Conservation (phyloP, 306 rosid species). For the Dryas alaskensis region DNA sequence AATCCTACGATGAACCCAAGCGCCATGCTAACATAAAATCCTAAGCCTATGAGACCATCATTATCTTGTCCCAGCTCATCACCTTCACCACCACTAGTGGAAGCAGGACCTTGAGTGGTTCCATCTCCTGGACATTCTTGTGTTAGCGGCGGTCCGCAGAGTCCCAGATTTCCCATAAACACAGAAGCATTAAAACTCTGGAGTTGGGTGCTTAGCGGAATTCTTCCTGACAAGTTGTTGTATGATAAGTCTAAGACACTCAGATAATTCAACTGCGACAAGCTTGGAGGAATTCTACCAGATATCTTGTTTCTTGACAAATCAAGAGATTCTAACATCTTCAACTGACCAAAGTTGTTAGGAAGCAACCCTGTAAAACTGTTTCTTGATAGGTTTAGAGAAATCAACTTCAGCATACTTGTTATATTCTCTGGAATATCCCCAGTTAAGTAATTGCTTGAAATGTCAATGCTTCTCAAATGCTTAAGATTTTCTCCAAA, state of each 20-base stretch:
- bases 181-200: not conserved
- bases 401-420: not conserved
- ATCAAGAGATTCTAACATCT: conserved; percentile 23
- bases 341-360: not conserved
- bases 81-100: not conserved
- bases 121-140: conserved; percentile 16
- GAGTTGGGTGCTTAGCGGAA: conserved; percentile 29
- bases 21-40: conserved; percentile 29
- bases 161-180: conserved; percentile 26
- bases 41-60: conserved; percentile 4
- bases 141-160: conserved; percentile 30
- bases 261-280: not conserved
- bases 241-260: conserved; percentile 15
- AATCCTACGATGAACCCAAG: conserved; percentile 33
- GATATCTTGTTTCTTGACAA: conserved; percentile 28
- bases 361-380: conserved; percentile 21
- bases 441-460: conserved; percentile 27
- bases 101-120: not conserved
- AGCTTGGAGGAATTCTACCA: conserved; percentile 22
- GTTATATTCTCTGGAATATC: conserved; percentile 25
- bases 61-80: not conserved
- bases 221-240: conserved; percentile 23
- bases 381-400: conserved; percentile 30
- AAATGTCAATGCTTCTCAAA: conserved; percentile 29
- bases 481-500: conserved; percentile 2